These are phyloP conservation scores for Thamnidium elegans DNA, from an alignment of 192 early-diverging fungal genomes.

Conservation along the genomic window DNA sequence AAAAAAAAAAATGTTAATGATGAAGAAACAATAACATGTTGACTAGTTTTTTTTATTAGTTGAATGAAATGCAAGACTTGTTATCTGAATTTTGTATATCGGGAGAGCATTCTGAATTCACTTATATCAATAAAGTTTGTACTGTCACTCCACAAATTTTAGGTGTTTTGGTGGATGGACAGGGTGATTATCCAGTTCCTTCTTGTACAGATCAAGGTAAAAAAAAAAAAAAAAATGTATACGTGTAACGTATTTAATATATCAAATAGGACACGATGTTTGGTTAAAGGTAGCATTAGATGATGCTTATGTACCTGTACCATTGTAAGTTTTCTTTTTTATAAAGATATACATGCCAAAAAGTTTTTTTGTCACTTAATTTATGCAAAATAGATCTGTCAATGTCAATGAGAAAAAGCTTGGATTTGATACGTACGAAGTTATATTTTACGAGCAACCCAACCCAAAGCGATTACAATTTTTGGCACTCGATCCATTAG, in stretches of 20 bases:
- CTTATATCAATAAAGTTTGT: constrained; percentile 21
- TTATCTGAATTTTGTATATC: constrained; percentile 20
- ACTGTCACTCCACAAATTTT: constrained; percentile 19
- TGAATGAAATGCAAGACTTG: constrained; percentile 2
- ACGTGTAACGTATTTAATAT: background rate
- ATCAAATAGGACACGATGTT: constrained; percentile 1
- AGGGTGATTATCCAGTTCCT: background rate
- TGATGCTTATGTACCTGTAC: constrained; percentile 25
- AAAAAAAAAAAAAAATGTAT: background rate
- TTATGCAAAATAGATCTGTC: background rate
- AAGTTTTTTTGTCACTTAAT: background rate
- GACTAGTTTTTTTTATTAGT: constrained; percentile 4
- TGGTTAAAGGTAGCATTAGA: constrained; percentile 21
- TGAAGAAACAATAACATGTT: background rate
- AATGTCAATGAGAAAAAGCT: background rate
- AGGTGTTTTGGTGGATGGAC: constrained; percentile 11
- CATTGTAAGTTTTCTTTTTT: constrained; percentile 5
- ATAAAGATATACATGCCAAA: background rate
- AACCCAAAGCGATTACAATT: constrained; percentile 62
- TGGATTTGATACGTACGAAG: constrained; percentile 30
- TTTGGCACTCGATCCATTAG: constrained; percentile 61
- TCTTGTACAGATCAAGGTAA: background rate
- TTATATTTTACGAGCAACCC: constrained; percentile 58
- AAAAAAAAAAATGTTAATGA: background rate
- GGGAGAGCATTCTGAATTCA: constrained; percentile 6